These are phyloP conservation scores for Acanthamoeba quina DNA, from an alignment of 208 protist genomes.

Conservation along the genomic window DNA sequence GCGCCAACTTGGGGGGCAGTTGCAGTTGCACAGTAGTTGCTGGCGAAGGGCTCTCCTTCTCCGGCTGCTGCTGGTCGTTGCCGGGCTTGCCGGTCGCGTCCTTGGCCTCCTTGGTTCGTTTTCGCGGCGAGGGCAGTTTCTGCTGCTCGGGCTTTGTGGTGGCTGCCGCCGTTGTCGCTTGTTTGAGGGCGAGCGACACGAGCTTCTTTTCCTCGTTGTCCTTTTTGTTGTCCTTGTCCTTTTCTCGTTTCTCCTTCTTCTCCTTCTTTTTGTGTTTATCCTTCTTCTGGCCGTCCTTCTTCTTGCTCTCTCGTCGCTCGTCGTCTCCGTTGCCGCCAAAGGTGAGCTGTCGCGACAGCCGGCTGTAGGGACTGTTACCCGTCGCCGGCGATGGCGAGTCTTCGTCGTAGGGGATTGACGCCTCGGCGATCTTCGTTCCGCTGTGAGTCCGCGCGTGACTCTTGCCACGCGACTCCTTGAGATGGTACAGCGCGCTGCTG, in stretches of 20 bases:
- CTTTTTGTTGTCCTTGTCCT: neutral
- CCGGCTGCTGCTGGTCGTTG: neutral
- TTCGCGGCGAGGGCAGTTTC: neutral
- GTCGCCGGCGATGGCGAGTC: neutral
- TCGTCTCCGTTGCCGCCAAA: neutral
- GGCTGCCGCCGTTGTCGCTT: too few species aligned
- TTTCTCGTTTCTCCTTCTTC: constrained; percentile 34
- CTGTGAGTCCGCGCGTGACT: constrained; percentile 8
- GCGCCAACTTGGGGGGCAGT: neutral
- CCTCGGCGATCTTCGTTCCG: neutral
- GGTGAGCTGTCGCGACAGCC: constrained; percentile 16
- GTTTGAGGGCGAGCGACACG: neutral
- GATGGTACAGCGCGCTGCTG: neutral
- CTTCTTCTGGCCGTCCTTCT: constrained; percentile 49
- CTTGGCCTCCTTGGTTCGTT: neutral
- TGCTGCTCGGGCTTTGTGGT: too few species aligned
- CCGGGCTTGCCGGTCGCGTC: too few species aligned
- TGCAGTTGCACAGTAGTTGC: neutral
- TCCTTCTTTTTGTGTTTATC: constrained; percentile 29
- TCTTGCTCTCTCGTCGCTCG: constrained; percentile 37
- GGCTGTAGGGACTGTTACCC: neutral
- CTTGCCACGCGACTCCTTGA: neutral
- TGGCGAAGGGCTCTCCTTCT: neutral
- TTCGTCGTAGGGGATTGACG: neutral
- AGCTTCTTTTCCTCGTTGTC: neutral